Base-by-base conservation (phyloP, 495 filamentous ascomycete species). In the Glarea lozoyensis region DNA sequence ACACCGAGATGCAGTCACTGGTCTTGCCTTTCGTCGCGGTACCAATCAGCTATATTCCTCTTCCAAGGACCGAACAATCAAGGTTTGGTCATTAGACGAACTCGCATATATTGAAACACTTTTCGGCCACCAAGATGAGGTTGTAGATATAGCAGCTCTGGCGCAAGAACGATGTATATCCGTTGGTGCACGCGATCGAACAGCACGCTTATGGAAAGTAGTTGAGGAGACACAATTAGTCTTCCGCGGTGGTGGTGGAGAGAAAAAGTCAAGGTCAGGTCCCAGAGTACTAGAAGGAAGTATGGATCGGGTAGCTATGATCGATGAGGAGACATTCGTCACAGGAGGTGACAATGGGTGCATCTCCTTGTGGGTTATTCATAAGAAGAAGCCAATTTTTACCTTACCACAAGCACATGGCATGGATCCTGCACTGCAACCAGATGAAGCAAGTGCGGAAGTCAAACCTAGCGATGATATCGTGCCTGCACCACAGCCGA, bases 151-250 rank as follows among this genome's bases (percentile, higher is more conserved):
- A 40, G 80, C 84, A 29, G 86, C 88, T 4, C 72, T 94, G 52
- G 79, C 76, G 10, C 76, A 84, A 41, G 92, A 98, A 62, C 79
- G 86, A 24, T 96, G 92, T 59, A 70, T 97, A 40, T 86, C 79
- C 48, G 92, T 94, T 15, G 92, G 92, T 45, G 83, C 83, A 21
- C 72, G 90, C 37, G 92, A 98, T 58, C 81, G 90, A 17, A 94
- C 92, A 0, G 89, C 88, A n/a, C 72, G 92, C 21, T 62, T 95
- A 47, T 98, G 92, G 92, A 98, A 97, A 60, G 88, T 97, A 2
- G 79, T 88, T 19, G 92, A 98, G 43, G 92, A 98, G 57, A 84
- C 81, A 1, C 93, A 97, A 57, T 72, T 97, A 3, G 89, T 97
- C 1, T 98, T 97, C 63, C 82, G 90, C 29, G 90, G 88, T 32